A percentile compares a stretch with the other conserved stretches of the same genome.
These are phyloP conservation scores for Incumbomyces lentus DNA, from an alignment of 2,329 filamentous ascomycete species.

Conservation along the genomic window DNA sequence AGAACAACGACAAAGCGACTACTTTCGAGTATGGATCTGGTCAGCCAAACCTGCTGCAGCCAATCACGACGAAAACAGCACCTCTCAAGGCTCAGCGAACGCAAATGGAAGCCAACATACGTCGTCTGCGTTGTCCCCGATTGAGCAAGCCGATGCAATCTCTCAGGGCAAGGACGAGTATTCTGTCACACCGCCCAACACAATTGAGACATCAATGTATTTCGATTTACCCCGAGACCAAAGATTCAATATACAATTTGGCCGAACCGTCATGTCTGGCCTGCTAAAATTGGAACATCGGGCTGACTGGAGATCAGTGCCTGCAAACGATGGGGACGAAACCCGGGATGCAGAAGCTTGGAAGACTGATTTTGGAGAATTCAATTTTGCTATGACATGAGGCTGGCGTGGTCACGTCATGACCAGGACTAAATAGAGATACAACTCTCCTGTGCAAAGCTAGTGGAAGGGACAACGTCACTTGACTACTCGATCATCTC, in stretches of 20 bases:
- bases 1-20: constrained; percentile 43
- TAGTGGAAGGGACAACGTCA: too few relatives aligned
- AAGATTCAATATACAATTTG: constrained; percentile 85
- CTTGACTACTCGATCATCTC: too few relatives aligned
- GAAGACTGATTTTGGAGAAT: constrained; percentile 69
- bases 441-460: too few relatives aligned
- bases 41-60: constrained; percentile 20
- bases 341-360: constrained; percentile 61
- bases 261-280: constrained; percentile 77
- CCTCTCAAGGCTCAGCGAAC: background rate
- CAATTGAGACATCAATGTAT: constrained; percentile 57
- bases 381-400: constrained; percentile 62
- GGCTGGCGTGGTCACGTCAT: background rate
- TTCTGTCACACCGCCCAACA: constrained; percentile 7
- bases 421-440: too few relatives aligned
- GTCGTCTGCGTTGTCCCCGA: constrained; percentile 21
- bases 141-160: constrained; percentile 1
- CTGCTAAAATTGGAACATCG: constrained; percentile 68
- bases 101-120: background rate
- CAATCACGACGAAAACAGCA: constrained; percentile 10
- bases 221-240: constrained; percentile 62
- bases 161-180: constrained; percentile 4
- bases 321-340: constrained; percentile 52
- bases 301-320: constrained; percentile 66
- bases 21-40: constrained; percentile 78